Conservation (phyloP, 1,139 yeast species). For the Lizanozyma gosingica region DNA sequence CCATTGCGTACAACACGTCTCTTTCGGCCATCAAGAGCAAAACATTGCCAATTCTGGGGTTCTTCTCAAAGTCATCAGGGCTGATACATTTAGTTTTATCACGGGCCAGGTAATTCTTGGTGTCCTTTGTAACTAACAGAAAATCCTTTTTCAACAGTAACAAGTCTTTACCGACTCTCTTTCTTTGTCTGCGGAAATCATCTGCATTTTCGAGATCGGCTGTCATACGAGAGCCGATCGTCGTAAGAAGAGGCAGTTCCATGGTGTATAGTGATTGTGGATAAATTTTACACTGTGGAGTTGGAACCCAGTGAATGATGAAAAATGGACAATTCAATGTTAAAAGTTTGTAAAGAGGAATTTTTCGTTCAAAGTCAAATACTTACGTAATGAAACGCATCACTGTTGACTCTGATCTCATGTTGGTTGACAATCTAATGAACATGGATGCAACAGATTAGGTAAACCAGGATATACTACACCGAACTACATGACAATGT, state of each 20-base stretch:
- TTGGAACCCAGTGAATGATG: no score
- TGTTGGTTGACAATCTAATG: no score
- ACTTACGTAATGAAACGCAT: no score
- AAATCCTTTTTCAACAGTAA: slow-evolving; percentile 50
- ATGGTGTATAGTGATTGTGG: slow-evolving; percentile 7
- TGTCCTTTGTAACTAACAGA: slow-evolving; percentile 47
- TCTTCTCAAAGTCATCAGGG: slow-evolving; percentile 36
- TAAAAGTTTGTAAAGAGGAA: no score
- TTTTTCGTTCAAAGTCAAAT: no score
- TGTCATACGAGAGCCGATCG: slow-evolving; percentile 16
- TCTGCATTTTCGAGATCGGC: slow-evolving; percentile 24
- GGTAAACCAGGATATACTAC: no score
- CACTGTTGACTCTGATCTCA: no score
- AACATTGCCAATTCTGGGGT: slow-evolving; percentile 39
- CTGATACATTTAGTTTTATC: slow-evolving; percentile 35
- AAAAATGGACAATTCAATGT: no score
- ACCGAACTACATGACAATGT: no score
- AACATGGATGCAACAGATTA: no score
- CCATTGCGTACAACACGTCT: slow-evolving; percentile 60
- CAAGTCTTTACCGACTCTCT: slow-evolving; percentile 36
- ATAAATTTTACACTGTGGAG: no score
- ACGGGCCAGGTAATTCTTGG: slow-evolving; percentile 42
- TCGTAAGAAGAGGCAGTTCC: slow-evolving; percentile 17
- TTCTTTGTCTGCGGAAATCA: slow-evolving; percentile 43
- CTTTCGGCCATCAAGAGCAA: slow-evolving; percentile 56